phyloP scores from a whole-genome alignment of 2,329 filamentous ascomycete species.

The Phialophora expanda region DNA sequence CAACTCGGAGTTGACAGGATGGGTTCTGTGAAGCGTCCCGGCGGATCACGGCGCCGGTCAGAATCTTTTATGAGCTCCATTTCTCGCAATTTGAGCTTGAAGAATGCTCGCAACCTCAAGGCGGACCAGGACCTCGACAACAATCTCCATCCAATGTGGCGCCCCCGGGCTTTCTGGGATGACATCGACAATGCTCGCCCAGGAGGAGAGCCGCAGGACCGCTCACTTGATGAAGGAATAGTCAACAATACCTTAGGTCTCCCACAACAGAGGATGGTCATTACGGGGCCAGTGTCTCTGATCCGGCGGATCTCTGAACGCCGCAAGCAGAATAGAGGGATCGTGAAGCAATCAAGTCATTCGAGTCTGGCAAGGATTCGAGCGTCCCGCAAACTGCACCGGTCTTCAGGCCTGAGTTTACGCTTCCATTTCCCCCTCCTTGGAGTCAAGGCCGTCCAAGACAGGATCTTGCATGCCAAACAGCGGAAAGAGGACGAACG shows the following conservation, averaged over 20 bases:
- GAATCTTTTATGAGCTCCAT: slow-evolving; percentile 48
- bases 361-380: slow-evolving; percentile 43
- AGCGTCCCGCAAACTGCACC: slow-evolving; percentile 36
- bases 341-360: slow-evolving; percentile 42
- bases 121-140: slow-evolving; percentile 53
- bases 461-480: slow-evolving; percentile 52
- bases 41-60: slow-evolving; percentile 47
- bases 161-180: slow-evolving; percentile 68
- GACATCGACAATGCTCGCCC: slow-evolving; percentile 51
- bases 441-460: slow-evolving; percentile 56
- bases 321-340: slow-evolving; percentile 39
- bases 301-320: slow-evolving; percentile 45
- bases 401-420: slow-evolving; percentile 51
- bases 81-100: slow-evolving; percentile 48
- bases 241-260: slow-evolving; percentile 64
- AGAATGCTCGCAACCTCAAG: slow-evolving; percentile 50
- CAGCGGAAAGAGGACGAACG: slow-evolving; percentile 52
- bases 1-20: slow-evolving; percentile 43
- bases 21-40: slow-evolving; percentile 43
- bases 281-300: slow-evolving; percentile 49
- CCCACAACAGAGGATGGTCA: slow-evolving; percentile 54
- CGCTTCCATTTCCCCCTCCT: slow-evolving; percentile 55
- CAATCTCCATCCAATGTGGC: slow-evolving; percentile 66
- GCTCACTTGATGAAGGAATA: slow-evolving; percentile 50
- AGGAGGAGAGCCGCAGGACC: slow-evolving; percentile 48